Evolutionary conservation across 1,139 yeast species (phyloP).

Genomic region (Nakaseomyces nivariensis): DNA sequence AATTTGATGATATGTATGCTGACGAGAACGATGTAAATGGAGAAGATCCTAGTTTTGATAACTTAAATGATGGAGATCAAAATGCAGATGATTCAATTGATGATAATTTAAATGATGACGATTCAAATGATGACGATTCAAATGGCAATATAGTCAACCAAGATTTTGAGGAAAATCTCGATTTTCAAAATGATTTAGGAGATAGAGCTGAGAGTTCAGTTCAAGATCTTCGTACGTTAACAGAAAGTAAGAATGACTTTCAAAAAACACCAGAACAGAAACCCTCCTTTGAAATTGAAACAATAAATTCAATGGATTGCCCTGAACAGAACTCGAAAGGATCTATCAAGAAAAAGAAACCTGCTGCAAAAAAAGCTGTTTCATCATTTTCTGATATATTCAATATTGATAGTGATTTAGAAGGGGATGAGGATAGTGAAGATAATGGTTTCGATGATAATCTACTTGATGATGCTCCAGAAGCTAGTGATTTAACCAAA

Average conservation of each 20-base stretch:
- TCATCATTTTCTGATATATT: constrained; percentile 16
- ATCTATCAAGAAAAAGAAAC: not conserved
- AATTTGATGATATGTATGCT: constrained; percentile 1
- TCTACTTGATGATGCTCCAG: not conserved
- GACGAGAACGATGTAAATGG: not conserved
- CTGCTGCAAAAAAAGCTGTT: not conserved
- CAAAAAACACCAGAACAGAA: not conserved
- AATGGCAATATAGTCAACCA: not conserved
- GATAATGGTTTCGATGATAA: constrained; percentile 1
- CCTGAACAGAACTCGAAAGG: not conserved
- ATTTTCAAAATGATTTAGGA: too few species aligned
- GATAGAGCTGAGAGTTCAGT: not conserved
- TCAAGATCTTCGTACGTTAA: not conserved
- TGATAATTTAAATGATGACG: not conserved
- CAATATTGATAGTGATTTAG: constrained; percentile 11
- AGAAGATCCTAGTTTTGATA: constrained; percentile 9
- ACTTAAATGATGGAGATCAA: not conserved
- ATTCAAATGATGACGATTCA: constrained; percentile 2
- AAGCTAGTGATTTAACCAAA: not conserved
- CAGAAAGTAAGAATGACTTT: not conserved
- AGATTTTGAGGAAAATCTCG: too few species aligned
- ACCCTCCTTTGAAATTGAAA: not conserved
- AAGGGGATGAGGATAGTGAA: constrained; percentile 2
- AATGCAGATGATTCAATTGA: not conserved
- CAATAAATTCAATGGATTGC: not conserved